Conservation (phyloP, 2,329 filamentous ascomycete species). For the Monilinia fructigena region DNA sequence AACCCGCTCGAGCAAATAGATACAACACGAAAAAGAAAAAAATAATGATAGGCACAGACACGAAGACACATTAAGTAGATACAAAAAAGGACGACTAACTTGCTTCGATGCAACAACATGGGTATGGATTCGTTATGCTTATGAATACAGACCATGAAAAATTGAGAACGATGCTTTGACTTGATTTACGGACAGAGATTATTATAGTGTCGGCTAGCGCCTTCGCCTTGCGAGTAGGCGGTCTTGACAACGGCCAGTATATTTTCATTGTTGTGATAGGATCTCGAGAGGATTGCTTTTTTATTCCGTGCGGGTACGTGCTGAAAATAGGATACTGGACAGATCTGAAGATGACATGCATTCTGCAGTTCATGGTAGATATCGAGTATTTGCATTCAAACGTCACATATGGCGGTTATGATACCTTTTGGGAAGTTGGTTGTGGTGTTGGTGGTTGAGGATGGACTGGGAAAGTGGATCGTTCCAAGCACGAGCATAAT, state of each 20-base stretch:
- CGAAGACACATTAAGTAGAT: not conserved
- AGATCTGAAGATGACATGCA: constrained; percentile 11
- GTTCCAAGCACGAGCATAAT: constrained; percentile 14
- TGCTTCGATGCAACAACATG: constrained; percentile 3
- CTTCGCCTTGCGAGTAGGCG: not conserved
- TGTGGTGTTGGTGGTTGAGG: not conserved
- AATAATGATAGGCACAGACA: not conserved
- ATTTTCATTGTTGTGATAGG: constrained; percentile 7
- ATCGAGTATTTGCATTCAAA: not conserved
- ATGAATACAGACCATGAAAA: not conserved
- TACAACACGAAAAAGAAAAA: not conserved
- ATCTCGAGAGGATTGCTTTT: constrained; percentile 1
- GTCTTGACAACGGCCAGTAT: constrained; percentile 6
- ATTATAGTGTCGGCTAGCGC: not conserved
- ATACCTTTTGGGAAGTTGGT: not conserved
- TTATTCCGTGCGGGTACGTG: constrained; percentile 14
- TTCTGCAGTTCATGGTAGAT: constrained; percentile 1
- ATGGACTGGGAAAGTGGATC: not conserved
- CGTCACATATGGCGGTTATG: constrained; percentile 13
- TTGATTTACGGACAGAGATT: not conserved
- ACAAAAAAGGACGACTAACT: not conserved
- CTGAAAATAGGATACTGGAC: constrained; percentile 13
- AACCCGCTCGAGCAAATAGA: not conserved
- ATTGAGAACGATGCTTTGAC: not conserved
- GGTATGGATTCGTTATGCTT: constrained; percentile 5